Evolutionary conservation across 176 grass and related monocot genomes (phyloP), one percentile per base, ranked within the genome.

Genomic region (Musa acuminata): DNA sequence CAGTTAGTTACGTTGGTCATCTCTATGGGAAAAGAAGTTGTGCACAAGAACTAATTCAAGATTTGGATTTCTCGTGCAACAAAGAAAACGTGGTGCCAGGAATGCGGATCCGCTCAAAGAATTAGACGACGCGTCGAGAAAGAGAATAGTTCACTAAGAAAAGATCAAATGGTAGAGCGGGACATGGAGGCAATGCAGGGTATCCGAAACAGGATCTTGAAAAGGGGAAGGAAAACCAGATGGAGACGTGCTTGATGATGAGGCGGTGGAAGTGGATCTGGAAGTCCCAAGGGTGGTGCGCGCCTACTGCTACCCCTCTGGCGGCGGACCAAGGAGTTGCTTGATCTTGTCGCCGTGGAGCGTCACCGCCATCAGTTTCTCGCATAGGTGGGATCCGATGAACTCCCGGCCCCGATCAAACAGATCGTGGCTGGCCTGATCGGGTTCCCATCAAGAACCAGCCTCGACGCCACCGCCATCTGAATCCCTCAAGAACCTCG

Each of bases 321-420:
- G 24, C 23, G 88, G 84, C 49, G 92, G 81, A 8, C 90, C 93
- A 54, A 96, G 82, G 75, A 96, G 85, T 83, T 96, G 93, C 72
- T 86, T 90, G 83, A 96, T 96, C 89, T 96, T 96, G 87, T 96
- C 93, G 78, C 79, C 84, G 87, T 92, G 92, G 64, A 5, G 1
- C 5, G 93, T 96, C 81, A 92, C 93, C 69, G 75, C 83, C 85
- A 96, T 87, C 62, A 92, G 85, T 78, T 96, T 96, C 87, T 96
- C 89, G 87, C 89, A 92, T 29, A 96, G 89, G 89, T 96, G 93
- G 66, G 93, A 96, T 59, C 93, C 89, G 68, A 96, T 96, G 83
- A 96, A 92, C 8, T 89, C n/a, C 0, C 92, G 3, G 87, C 92
- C 14, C 64, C 64, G 26, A 67, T 67, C 64, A 43, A 16, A 25